A percentile compares a stretch with the other conserved stretches of the same genome.
Conservation (phyloP, 768 basidiomycete species). For the Pleurotus giganteus region DNA sequence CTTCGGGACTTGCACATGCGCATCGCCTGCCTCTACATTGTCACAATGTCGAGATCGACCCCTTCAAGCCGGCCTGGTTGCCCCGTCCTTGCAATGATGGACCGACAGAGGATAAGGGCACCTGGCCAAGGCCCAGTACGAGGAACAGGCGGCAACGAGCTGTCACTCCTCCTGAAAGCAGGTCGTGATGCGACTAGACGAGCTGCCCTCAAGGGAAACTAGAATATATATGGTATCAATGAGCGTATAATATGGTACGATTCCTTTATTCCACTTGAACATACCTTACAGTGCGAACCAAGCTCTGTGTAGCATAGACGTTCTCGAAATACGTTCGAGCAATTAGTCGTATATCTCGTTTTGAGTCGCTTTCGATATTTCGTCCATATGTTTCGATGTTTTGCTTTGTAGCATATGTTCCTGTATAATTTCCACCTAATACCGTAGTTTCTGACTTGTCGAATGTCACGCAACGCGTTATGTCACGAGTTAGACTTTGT, state of each 20-base stretch:
- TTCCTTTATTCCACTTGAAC: not conserved
- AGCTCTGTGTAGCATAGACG: conserved; percentile 6
- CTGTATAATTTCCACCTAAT: not conserved
- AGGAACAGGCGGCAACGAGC: conserved; percentile 89
- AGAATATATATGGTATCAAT: conserved; percentile 8
- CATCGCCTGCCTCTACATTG: conserved; percentile 83
- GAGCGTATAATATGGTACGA: conserved; percentile 6
- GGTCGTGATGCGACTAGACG: conserved; percentile 85
- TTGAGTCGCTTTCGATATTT: not conserved
- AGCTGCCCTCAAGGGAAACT: conserved; percentile 47
- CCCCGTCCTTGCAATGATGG: conserved; percentile 56
- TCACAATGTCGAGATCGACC: conserved; percentile 72
- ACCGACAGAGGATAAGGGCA: conserved; percentile 36
- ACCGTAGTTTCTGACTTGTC: not conserved
- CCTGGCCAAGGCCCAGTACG: conserved; percentile 47
- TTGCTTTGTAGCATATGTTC: conserved; percentile 5
- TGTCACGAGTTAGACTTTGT: conserved; percentile 9
- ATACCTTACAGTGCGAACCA: not conserved
- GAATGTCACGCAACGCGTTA: conserved; percentile 3
- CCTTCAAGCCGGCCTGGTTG: conserved; percentile 45
- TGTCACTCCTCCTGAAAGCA: conserved; percentile 81
- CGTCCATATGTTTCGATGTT: not conserved
- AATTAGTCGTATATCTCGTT: conserved; percentile 1
- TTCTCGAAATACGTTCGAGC: not conserved
- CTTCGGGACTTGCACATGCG: conserved; percentile 89